Conservation (phyloP, 1,284 basidiomycete genomes). For the Anthracocystis panici-leucophaei region DNA sequence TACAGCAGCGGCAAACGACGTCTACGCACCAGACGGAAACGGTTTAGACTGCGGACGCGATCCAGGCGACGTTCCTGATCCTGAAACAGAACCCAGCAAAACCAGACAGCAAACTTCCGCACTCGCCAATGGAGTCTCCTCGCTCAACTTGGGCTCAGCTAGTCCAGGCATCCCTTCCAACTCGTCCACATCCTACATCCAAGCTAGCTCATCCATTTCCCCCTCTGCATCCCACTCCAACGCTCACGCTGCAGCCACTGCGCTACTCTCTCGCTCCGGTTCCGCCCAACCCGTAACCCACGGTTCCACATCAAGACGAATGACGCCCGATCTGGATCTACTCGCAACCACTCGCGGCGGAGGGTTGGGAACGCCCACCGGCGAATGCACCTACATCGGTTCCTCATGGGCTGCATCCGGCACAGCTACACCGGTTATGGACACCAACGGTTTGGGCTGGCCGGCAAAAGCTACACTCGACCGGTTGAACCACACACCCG, state of each 20-base stretch:
- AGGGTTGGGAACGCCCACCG: constrained; percentile 62
- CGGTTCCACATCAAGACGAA: constrained; percentile 13
- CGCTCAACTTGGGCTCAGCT: constrained; percentile 29
- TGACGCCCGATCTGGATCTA: constrained; percentile 20
- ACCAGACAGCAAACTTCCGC: constrained; percentile 22
- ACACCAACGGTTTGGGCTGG: constrained; percentile 67
- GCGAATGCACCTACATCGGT: constrained; percentile 58
- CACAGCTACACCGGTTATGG: constrained; percentile 60
- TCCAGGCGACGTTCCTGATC: constrained; percentile 38
- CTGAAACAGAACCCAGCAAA: neutral
- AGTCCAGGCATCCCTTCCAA: constrained; percentile 13
- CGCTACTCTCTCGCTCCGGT: constrained; percentile 30
- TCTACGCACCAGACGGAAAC: constrained; percentile 47
- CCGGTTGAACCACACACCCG: constrained; percentile 60
- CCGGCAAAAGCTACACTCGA: constrained; percentile 63
- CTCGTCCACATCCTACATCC: constrained; percentile 22
- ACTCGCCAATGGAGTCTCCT: constrained; percentile 33
- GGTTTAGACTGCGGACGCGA: constrained; percentile 50
- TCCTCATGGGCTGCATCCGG: constrained; percentile 43
- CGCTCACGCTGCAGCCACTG: constrained; percentile 33
- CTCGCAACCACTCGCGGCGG: constrained; percentile 52
- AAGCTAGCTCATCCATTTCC: constrained; percentile 14
- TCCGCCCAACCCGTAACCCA: constrained; percentile 9
- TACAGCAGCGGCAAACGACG: constrained; percentile 10
- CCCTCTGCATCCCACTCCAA: constrained; percentile 22